Conservation (phyloP, 78 protist species). For the Creolimax fragrantissima region DNA sequence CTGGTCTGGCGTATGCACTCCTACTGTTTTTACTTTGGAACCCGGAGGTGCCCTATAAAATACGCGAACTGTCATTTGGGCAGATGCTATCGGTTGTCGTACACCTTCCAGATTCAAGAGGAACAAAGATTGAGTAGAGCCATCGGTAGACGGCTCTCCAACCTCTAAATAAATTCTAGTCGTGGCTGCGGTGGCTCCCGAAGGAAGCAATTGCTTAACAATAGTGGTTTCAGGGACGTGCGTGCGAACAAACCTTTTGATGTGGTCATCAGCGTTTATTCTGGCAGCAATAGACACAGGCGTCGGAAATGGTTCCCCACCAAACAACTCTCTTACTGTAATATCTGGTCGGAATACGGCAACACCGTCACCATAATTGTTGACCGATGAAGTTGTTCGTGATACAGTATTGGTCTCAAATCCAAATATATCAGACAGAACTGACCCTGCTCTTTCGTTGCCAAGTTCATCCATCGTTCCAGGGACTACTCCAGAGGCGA, state of each 20-base stretch:
- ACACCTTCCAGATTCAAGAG: conserved; percentile 6
- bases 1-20: neutral
- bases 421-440: neutral
- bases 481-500: conserved; percentile 1
- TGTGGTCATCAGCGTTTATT: neutral
- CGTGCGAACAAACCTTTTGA: neutral
- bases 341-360: neutral
- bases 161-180: neutral
- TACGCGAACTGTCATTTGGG: neutral
- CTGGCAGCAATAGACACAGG: neutral
- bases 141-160: neutral
- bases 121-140: neutral
- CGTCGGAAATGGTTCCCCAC: neutral
- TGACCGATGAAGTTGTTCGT: neutral
- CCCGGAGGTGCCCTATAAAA: neutral
- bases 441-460: neutral
- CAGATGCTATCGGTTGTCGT: neutral
- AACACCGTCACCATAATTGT: neutral
- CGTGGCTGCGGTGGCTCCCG: neutral
- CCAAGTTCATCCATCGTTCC: conserved; percentile 9
- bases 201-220: neutral
- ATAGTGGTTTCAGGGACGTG: conserved; percentile 9
- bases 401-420: neutral
- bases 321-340: neutral
- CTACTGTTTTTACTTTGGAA: neutral